These are phyloP conservation scores for Exophiala dermatitidis DNA, from an alignment of 2,329 filamentous ascomycete genomes.

Conservation along the genomic window DNA sequence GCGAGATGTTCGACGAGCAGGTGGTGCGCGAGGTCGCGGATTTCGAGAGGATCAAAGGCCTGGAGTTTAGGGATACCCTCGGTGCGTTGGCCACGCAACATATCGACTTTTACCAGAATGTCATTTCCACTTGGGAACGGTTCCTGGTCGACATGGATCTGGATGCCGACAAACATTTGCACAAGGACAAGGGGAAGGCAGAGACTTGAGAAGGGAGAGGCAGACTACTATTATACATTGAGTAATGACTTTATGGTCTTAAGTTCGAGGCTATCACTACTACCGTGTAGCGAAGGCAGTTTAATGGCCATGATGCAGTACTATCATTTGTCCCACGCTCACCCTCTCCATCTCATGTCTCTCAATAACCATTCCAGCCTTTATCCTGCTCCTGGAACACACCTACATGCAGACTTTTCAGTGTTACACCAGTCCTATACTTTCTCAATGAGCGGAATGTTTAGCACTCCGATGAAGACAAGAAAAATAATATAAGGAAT, in stretches of 20 bases:
- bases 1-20: conserved; percentile 91
- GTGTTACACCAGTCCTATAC: too few relatives aligned
- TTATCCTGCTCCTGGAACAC: too few relatives aligned
- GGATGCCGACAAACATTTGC: conserved; percentile 52
- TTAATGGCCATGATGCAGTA: too few relatives aligned
- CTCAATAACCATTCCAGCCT: too few relatives aligned
- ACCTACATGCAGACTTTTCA: too few relatives aligned
- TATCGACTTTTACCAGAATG: conserved; percentile 74
- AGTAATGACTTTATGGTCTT: not conserved
- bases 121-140: conserved; percentile 76
- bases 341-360: too few relatives aligned
- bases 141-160: conserved; percentile 92
- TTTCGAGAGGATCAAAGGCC: conserved; percentile 92
- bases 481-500: too few relatives aligned
- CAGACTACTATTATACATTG: not conserved
- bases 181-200: conserved; percentile 23
- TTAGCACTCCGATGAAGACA: too few relatives aligned
- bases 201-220: conserved; percentile 2
- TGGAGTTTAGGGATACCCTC: conserved; percentile 83
- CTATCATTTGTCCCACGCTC: too few relatives aligned
- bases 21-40: conserved; percentile 87
- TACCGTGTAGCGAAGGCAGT: too few relatives aligned
- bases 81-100: conserved; percentile 78
- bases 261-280: not conserved
- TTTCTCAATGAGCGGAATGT: too few relatives aligned